Conservation (phyloP, 306 rosid genomes). For the Betula pendula region DNA sequence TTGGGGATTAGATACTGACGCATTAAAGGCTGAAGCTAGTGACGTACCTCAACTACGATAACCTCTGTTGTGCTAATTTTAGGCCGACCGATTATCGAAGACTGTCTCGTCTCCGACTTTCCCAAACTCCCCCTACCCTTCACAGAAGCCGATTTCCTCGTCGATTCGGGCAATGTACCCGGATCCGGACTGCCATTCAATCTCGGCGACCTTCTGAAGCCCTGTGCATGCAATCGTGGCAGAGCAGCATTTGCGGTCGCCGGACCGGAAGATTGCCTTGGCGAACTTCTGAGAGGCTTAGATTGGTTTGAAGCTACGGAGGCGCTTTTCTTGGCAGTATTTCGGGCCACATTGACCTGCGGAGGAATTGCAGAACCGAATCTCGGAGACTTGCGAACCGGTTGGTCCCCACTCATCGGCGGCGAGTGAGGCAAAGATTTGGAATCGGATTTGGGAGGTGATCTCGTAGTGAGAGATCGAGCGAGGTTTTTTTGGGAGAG, state of each 20-base stretch:
- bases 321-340: background rate
- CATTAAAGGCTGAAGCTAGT: background rate
- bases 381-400: slow-evolving; percentile 15
- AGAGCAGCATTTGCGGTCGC: background rate
- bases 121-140: slow-evolving; percentile 17
- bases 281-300: background rate
- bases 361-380: background rate
- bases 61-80: background rate
- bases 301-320: background rate
- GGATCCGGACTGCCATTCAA: background rate
- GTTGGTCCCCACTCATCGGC: too few species aligned
- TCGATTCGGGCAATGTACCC: background rate
- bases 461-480: too few species aligned
- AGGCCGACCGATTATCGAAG: slow-evolving; percentile 28
- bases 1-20: too few species aligned
- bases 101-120: slow-evolving; percentile 7
- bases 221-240: background rate
- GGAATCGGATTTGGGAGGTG: too few species aligned
- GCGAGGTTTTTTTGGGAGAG: too few species aligned
- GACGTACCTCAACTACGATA: slow-evolving; percentile 35
- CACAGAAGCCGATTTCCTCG: background rate
- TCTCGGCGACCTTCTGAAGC: slow-evolving; percentile 40
- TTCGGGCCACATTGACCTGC: slow-evolving; percentile 3
- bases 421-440: too few species aligned
- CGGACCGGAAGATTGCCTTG: background rate